phyloP scores from a whole-genome alignment of 2,329 filamentous ascomycete genomes.

The Aspergillus ochraceus region DNA sequence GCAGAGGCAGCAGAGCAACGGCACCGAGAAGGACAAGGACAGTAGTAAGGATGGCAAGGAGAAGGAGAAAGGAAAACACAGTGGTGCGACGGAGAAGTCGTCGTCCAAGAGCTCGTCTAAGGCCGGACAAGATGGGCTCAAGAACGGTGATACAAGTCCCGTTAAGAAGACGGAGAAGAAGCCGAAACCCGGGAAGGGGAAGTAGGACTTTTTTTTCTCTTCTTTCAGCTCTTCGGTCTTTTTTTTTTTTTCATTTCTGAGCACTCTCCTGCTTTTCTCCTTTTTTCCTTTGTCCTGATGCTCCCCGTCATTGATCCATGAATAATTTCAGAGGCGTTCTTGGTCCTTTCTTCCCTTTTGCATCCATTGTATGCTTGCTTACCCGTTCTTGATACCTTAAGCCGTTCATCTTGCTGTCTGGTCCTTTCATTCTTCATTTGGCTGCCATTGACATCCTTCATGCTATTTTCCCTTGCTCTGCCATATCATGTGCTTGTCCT shows the following conservation, averaged over 20 bases:
- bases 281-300: not conserved
- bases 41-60: not conserved
- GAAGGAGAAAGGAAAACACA: conserved; percentile 8
- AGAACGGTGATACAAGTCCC: conserved; percentile 25
- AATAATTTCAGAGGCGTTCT: not conserved
- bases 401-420: not conserved
- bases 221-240: not conserved
- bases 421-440: not conserved
- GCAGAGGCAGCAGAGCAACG: conserved; percentile 5
- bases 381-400: not conserved
- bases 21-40: conserved; percentile 3
- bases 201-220: conserved; percentile 10
- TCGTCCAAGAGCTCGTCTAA: conserved; percentile 3
- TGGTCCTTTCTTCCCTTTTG: not conserved
- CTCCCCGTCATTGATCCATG: no score
- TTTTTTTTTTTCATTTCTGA: not conserved
- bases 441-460: not conserved
- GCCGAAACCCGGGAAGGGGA: conserved; percentile 21
- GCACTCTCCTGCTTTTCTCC: not conserved
- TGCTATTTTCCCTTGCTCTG: no score
- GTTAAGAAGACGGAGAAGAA: conserved; percentile 28
- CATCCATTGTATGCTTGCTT: not conserved
- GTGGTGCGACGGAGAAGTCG: conserved; percentile 4
- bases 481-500: no score
- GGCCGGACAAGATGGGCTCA: conserved; percentile 3